phyloP scores from a whole-genome alignment of 352 stramenopile genomes.

The Phytophthora hybrid region DNA sequence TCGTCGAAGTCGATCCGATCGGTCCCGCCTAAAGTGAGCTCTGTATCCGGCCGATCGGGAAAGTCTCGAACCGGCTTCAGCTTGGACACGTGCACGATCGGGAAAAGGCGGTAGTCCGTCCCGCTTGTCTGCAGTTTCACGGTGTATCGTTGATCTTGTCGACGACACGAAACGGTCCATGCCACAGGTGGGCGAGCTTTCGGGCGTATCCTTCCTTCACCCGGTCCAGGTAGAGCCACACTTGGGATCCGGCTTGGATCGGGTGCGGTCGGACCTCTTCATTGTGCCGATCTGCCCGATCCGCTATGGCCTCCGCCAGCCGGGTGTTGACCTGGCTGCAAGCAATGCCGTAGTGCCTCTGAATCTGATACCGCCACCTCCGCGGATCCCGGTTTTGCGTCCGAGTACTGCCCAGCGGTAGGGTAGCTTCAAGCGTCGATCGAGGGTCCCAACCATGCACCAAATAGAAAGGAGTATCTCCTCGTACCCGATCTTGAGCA shows the following conservation, averaged over 20 bases:
- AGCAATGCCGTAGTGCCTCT: no score
- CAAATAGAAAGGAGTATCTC: neutral
- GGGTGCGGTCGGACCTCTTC: neutral
- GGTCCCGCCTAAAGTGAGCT: neutral
- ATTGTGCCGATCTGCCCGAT: neutral
- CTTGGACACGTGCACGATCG: neutral
- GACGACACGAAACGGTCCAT: neutral
- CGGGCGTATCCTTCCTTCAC: neutral
- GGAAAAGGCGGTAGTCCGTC: neutral
- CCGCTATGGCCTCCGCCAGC: no score
- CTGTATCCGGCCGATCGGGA: neutral
- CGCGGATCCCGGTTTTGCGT: no score
- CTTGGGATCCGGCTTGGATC: neutral
- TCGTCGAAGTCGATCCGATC: slow-evolving; percentile 11
- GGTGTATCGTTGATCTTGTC: neutral
- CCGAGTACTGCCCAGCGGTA: no score
- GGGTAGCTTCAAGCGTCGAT: neutral
- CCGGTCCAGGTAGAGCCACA: neutral
- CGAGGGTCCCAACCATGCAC: neutral
- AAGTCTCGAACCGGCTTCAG: neutral
- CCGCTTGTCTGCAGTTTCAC: neutral
- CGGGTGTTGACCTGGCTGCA: no score
- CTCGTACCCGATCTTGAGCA: no score
- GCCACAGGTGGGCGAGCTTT: neutral
- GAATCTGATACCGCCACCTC: no score